Percentiles rank a stretch among this genome's conserved stretches.
These are phyloP conservation scores for Paspalum notatum DNA, from an alignment of 176 grass and related monocot species.

Conservation along the genomic window DNA sequence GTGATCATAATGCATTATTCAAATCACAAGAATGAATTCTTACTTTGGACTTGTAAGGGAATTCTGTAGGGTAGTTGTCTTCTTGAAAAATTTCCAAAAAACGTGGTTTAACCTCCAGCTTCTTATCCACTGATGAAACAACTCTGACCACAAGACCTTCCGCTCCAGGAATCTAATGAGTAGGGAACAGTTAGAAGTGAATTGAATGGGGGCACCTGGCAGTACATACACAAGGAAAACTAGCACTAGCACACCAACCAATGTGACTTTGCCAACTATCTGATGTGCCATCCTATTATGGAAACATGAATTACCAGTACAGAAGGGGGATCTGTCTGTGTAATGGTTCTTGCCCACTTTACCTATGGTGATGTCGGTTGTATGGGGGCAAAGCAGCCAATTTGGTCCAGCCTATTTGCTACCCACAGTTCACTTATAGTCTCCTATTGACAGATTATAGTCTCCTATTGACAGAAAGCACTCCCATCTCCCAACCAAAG, in stretches of 20 bases:
- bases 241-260: background rate
- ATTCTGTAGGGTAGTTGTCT: constrained; percentile 96
- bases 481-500: background rate
- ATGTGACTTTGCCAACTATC: constrained; percentile 4
- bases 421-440: background rate
- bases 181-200: constrained; percentile 27
- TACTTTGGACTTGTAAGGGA: constrained; percentile 99
- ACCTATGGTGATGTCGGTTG: background rate
- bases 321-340: background rate
- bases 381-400: constrained; percentile 2
- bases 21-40: constrained; percentile 32
- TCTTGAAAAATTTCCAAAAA: constrained; percentile 99
- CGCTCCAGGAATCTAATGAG: constrained; percentile 80
- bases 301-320: constrained; percentile 20
- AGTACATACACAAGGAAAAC: constrained; percentile 25
- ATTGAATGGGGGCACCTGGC: background rate
- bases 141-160: constrained; percentile 99
- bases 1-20: constrained; percentile 29
- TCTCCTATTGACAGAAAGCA: background rate
- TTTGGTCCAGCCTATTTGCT: background rate
- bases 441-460: background rate
- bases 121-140: constrained; percentile 99
- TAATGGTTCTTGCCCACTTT: background rate
- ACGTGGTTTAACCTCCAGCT: constrained; percentile 96
- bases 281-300: background rate